Conservation (phyloP, 176 grass and related monocot species). For the Phragmites australis region DNA sequence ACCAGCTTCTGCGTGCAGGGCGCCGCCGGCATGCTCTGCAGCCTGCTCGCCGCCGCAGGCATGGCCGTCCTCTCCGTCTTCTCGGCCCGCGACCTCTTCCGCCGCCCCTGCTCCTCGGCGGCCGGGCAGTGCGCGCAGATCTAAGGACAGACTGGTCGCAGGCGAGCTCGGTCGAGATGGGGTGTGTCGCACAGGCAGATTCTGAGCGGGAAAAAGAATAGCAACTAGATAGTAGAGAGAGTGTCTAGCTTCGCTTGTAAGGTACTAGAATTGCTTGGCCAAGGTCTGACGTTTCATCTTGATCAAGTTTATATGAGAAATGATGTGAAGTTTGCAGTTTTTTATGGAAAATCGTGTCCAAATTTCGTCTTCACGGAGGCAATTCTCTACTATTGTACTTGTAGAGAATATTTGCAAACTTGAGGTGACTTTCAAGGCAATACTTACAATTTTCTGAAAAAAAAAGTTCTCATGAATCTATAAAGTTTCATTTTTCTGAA, state of each 20-base stretch:
- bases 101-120: not conserved
- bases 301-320: not conserved
- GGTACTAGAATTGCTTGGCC: not conserved
- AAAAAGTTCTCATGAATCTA: too few species aligned
- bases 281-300: not conserved
- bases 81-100: conserved; percentile 54
- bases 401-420: too few species aligned
- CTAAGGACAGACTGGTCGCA: not conserved
- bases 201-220: not conserved
- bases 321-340: not conserved
- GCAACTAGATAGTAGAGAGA: not conserved
- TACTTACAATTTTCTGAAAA: too few species aligned
- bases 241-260: not conserved
- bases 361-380: not conserved
- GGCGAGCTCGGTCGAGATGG: not conserved
- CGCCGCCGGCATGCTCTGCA: conserved; percentile 47
- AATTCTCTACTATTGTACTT: too few species aligned
- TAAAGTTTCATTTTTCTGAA: too few species aligned
- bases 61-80: conserved; percentile 48
- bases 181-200: not conserved
- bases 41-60: conserved; percentile 16
- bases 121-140: not conserved
- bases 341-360: not conserved
- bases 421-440: too few species aligned
- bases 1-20: conserved; percentile 53